These are phyloP conservation scores for Solanum pimpinellifolium DNA, from an alignment of 257 asterid species.

Conservation along the genomic window DNA sequence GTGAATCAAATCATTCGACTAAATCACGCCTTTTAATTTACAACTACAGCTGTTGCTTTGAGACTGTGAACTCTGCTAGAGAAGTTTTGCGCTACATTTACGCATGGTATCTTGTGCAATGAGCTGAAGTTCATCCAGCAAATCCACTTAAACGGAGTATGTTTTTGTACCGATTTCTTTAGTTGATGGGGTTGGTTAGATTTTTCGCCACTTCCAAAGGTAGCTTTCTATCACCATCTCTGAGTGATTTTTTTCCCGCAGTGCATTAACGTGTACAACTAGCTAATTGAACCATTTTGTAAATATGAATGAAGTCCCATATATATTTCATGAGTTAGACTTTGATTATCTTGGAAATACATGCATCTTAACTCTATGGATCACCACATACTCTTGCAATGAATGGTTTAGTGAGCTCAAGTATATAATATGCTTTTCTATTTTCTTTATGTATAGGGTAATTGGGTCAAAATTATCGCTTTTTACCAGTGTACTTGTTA, in stretches of 20 bases:
- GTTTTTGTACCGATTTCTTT: neutral
- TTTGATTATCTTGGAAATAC: neutral
- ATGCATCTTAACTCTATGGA: neutral
- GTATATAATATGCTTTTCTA: neutral
- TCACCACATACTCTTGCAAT: neutral
- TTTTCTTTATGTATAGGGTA: neutral
- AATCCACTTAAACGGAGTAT: neutral
- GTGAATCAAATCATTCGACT: neutral
- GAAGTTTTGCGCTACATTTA: neutral
- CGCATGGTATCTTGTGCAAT: neutral
- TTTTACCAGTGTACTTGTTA: neutral
- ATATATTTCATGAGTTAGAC: neutral
- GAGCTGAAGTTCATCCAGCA: neutral
- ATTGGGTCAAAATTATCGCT: neutral
- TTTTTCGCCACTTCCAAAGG: constrained; percentile 8
- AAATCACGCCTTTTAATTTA: neutral
- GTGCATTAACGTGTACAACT: neutral
- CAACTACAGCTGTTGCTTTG: neutral
- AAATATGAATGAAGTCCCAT: neutral
- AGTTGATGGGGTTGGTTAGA: constrained; percentile 13
- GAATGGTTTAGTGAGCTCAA: neutral
- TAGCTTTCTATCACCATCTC: neutral
- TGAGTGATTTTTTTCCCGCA: neutral
- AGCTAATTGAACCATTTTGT: neutral
- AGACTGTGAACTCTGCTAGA: neutral